phyloP scores from a whole-genome alignment of 2,329 filamentous ascomycete genomes.

The Didymella lethalis region DNA sequence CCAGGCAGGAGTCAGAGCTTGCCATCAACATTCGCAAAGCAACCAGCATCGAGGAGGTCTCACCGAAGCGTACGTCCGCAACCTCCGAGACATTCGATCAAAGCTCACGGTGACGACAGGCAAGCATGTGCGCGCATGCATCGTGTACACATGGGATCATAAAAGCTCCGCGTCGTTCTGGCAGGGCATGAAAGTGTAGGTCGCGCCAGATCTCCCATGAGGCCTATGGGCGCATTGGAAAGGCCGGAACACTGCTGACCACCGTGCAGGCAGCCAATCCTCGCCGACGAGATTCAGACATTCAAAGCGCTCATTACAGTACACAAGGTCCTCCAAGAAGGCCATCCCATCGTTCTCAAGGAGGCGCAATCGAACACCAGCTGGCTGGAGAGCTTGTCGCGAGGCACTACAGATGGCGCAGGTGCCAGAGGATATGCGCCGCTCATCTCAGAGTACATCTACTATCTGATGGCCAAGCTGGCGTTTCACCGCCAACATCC shows the following conservation, averaged over 20 bases:
- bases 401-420: slow-evolving; percentile 78
- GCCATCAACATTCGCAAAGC: slow-evolving; percentile 73
- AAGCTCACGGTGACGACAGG: slow-evolving; percentile 55
- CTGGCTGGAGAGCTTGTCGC: slow-evolving; percentile 92
- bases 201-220: slow-evolving; percentile 5
- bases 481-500: slow-evolving; percentile 96
- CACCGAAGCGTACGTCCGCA: slow-evolving; percentile 67
- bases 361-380: slow-evolving; percentile 87
- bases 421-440: slow-evolving; percentile 88
- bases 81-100: slow-evolving; percentile 13
- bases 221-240: background rate
- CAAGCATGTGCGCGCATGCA: slow-evolving; percentile 97
- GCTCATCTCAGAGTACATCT: slow-evolving; percentile 95
- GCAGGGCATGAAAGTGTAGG: slow-evolving; percentile 97
- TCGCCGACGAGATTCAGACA: slow-evolving; percentile 97
- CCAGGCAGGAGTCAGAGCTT: slow-evolving; percentile 68
- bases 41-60: slow-evolving; percentile 71
- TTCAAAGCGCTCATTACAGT: slow-evolving; percentile 98
- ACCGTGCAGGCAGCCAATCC: slow-evolving; percentile 82
- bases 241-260: slow-evolving; percentile 24
- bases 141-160: slow-evolving; percentile 99
- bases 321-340: slow-evolving; percentile 97
- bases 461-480: slow-evolving; percentile 91
- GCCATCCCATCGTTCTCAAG: slow-evolving; percentile 84
- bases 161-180: slow-evolving; percentile 95